phyloP scores from a whole-genome alignment of 176 grass and related monocot species.

The Aechmea fasciata region DNA sequence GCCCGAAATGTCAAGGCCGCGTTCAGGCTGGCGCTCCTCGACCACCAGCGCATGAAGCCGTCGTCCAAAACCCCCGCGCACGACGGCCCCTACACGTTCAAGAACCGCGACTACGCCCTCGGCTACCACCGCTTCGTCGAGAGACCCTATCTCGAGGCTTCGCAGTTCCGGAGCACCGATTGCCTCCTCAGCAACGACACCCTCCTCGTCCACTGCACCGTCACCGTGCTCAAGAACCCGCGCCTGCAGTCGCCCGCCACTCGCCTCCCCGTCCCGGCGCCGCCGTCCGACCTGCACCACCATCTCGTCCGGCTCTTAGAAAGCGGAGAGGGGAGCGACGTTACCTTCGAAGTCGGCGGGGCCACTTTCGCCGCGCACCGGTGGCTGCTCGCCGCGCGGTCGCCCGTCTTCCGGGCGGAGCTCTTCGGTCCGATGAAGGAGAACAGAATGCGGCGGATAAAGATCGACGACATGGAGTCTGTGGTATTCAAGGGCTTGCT shows the following conservation, averaged over 20 bases:
- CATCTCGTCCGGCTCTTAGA: conserved; percentile 10
- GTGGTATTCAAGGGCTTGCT: conserved; percentile 29
- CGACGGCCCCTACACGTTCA: no score
- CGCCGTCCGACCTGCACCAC: background rate
- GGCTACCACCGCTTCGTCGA: no score
- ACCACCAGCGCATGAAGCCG: no score
- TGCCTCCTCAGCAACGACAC: no score
- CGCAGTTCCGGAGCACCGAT: no score
- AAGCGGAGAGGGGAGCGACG: conserved; percentile 24
- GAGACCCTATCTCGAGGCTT: no score
- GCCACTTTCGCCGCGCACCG: conserved; percentile 18
- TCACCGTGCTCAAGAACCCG: no score
- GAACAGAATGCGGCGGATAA: background rate
- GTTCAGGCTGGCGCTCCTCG: no score
- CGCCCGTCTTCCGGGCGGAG: conserved; percentile 21
- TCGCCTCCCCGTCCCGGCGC: background rate
- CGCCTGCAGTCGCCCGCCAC: background rate
- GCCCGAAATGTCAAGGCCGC: no score
- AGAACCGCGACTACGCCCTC: no score
- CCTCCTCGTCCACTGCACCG: no score
- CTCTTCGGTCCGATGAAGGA: conserved; percentile 36
- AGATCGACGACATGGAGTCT: conserved; percentile 4
- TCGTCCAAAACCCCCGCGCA: no score
- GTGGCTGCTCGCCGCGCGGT: conserved; percentile 27
- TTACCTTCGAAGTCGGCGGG: conserved; percentile 21